These are phyloP conservation scores for Monosporascus ibericus DNA, from an alignment of 2,329 filamentous ascomycete species.

Conservation along the genomic window DNA sequence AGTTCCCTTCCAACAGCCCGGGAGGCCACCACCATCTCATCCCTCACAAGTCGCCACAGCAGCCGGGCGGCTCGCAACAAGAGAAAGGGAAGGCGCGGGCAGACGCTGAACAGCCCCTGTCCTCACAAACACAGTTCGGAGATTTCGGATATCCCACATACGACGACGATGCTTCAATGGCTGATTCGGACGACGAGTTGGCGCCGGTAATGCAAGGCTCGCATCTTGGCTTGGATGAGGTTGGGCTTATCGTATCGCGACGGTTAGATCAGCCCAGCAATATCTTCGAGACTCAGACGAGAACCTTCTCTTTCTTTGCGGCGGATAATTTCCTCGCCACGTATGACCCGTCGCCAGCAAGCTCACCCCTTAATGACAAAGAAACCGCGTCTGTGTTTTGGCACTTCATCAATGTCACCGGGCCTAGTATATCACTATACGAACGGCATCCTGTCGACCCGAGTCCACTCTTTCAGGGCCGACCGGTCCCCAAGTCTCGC, in stretches of 20 bases:
- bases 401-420: conserved; percentile 87
- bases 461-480: conserved; percentile 57
- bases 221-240: conserved; percentile 32
- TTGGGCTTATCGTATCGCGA: conserved; percentile 32
- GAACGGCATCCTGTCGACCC: conserved; percentile 76
- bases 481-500: conserved; percentile 54
- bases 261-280: conserved; percentile 31
- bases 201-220: conserved; percentile 32
- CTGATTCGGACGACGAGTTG: conserved; percentile 54
- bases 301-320: conserved; percentile 43
- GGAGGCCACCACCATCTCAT: conserved; percentile 8
- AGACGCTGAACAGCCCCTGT: conserved; percentile 8
- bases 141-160: conserved; percentile 41
- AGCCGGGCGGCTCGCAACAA: conserved; percentile 6
- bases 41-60: conserved; percentile 8
- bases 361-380: conserved; percentile 71
- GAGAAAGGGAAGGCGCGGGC: conserved; percentile 13
- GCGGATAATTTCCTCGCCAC: conserved; percentile 51
- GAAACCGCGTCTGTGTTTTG: conserved; percentile 79
- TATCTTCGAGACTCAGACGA: conserved; percentile 38
- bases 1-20: conserved; percentile 12
- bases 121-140: conserved; percentile 8
- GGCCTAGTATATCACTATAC: conserved; percentile 78
- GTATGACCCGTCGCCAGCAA: conserved; percentile 59
- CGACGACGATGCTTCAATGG: conserved; percentile 58